Percentiles rank a stretch among this genome's conserved stretches.
These are phyloP conservation scores for Polytrichum commune DNA, from an alignment of 225 moss, liverwort and hornwort genomes.

Conservation along the genomic window DNA sequence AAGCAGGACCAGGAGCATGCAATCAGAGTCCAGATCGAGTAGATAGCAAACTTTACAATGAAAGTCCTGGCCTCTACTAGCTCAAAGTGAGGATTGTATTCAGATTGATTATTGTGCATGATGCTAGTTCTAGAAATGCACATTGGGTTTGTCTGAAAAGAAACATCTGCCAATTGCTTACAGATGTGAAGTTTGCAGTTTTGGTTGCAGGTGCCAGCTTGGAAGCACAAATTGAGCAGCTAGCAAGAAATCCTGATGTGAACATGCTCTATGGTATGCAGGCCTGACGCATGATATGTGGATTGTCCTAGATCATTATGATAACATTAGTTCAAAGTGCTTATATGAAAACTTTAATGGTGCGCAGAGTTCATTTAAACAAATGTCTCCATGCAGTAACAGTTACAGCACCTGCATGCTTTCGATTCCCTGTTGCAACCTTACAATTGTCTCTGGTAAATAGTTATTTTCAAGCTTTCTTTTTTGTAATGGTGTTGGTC, in stretches of 20 bases:
- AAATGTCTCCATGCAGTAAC: constrained; percentile 89
- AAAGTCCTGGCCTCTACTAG: too few relatives aligned
- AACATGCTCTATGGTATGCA: background rate
- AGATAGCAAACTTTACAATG: too few relatives aligned
- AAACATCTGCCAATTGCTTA: constrained; percentile 2
- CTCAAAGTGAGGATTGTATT: too few relatives aligned
- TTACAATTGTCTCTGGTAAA: constrained; percentile 76
- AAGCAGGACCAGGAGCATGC: too few relatives aligned
- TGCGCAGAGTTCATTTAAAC: constrained; percentile 76
- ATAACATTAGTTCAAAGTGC: too few relatives aligned
- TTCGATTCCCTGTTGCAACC: constrained; percentile 82
- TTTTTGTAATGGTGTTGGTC: too few relatives aligned
- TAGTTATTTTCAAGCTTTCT: background rate
- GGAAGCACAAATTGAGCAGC: constrained; percentile 91
- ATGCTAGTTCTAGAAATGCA: too few relatives aligned
- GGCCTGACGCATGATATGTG: too few relatives aligned
- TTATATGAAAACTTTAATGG: background rate
- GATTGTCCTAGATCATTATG: too few relatives aligned
- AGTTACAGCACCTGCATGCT: constrained; percentile 71
- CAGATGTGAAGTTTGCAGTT: constrained; percentile 66
- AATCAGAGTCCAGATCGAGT: too few relatives aligned
- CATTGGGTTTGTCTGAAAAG: too few relatives aligned
- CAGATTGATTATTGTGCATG: too few relatives aligned
- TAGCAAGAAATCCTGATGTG: constrained; percentile 78
- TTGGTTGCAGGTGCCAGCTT: constrained; percentile 94